Evolutionary conservation across 2,329 filamentous ascomycete species (phyloP).

Genomic region (Colletotrichum navitas): DNA sequence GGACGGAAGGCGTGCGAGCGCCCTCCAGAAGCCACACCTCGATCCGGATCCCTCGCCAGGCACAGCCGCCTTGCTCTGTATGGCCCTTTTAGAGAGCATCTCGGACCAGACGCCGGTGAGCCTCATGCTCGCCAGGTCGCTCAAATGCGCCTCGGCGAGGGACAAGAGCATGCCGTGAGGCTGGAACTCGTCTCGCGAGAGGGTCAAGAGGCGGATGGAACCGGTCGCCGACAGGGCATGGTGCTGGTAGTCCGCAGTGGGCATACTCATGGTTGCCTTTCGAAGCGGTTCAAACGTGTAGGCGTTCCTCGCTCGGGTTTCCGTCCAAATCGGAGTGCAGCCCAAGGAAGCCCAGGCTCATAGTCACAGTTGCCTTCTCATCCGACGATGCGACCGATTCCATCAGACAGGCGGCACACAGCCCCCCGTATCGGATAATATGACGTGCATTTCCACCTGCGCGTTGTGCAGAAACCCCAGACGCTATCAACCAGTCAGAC

Average conservation of each 20-base stretch:
- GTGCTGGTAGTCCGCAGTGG: neutral
- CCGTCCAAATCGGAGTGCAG: neutral
- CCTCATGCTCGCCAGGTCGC: too few relatives aligned
- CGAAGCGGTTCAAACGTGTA: too few relatives aligned
- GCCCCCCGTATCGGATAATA: neutral
- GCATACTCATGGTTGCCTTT: neutral
- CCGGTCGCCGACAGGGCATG: neutral
- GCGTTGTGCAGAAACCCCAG: neutral
- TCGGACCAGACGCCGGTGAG: too few relatives aligned
- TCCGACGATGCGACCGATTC: neutral
- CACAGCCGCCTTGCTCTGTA: too few relatives aligned
- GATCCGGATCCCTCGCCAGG: too few relatives aligned
- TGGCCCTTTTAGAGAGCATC: too few relatives aligned
- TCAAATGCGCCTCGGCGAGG: neutral
- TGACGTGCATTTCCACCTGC: neutral
- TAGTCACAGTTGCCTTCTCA: neutral
- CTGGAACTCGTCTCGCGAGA: neutral
- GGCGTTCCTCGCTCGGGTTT: neutral
- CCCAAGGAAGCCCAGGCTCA: neutral
- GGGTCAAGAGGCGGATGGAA: neutral
- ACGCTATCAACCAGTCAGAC: neutral
- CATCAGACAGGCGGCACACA: neutral
- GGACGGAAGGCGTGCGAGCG: neutral
- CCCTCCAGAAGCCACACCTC: neutral
- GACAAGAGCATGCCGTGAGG: constrained; percentile 2